Percentiles rank a stretch among this genome's conserved stretches.
Conservation (phyloP, 2,329 filamentous ascomycete species). For the Claviceps paspali region DNA sequence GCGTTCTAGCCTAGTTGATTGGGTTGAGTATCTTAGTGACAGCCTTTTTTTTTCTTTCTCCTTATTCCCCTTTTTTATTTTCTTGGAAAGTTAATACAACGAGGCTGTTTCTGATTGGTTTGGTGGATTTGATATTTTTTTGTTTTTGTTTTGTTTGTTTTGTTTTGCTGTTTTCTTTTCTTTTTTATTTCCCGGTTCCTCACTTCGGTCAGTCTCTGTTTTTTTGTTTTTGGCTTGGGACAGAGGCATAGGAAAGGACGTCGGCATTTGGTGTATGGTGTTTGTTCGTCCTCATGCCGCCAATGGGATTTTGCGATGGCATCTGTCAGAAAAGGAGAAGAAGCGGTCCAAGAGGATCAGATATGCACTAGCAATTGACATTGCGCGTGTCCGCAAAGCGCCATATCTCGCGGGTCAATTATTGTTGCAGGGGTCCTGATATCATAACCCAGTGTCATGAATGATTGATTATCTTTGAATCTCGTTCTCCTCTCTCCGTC, state of each 20-base stretch:
- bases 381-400: slow-evolving; percentile 1
- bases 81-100: slow-evolving; percentile 6
- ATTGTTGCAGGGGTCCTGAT: slow-evolving; percentile 6
- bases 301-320: neutral
- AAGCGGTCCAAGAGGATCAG: neutral
- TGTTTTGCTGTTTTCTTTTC: slow-evolving; percentile 5
- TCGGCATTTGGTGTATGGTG: slow-evolving; percentile 2
- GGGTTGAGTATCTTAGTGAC: slow-evolving; percentile 4
- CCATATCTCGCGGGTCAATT: neutral
- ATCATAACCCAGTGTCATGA: neutral
- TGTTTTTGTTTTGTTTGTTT: no score
- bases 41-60: slow-evolving; percentile 8
- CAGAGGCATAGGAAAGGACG: neutral
- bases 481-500: no score
- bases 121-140: neutral
- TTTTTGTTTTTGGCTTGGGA: no score
- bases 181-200: slow-evolving; percentile 1
- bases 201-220: no score
- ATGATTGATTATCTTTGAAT: neutral
- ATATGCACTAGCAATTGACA: no score
- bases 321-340: neutral
- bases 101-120: slow-evolving; percentile 1
- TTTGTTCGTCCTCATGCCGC: neutral
- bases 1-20: neutral
- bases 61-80: neutral